Evolutionary conservation across 2,329 filamentous ascomycete species (phyloP).

Genomic region (Aspergillus caelatus): DNA sequence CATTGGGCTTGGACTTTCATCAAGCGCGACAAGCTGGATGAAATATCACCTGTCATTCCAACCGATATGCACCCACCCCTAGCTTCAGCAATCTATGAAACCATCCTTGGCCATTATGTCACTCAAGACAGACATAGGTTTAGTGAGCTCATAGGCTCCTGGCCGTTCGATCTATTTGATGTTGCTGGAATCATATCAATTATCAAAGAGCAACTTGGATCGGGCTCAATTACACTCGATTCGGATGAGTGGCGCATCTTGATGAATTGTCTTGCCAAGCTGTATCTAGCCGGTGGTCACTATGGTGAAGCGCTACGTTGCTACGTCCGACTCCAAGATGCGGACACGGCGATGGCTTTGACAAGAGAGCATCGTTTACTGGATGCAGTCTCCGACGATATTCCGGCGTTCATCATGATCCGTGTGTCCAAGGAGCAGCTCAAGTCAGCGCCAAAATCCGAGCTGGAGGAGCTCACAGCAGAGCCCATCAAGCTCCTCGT

Average conservation of each 20-base stretch:
- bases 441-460: constrained; percentile 64
- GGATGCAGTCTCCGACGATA: constrained; percentile 85
- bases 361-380: constrained; percentile 89
- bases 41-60: constrained; percentile 84
- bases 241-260: constrained; percentile 87
- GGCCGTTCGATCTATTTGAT: constrained; percentile 84
- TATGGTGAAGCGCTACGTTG: constrained; percentile 82
- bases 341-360: constrained; percentile 81
- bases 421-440: constrained; percentile 75
- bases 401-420: constrained; percentile 83
- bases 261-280: constrained; percentile 80
- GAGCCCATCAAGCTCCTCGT: constrained; percentile 87
- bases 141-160: constrained; percentile 76
- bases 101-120: constrained; percentile 87
- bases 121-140: constrained; percentile 74
- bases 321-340: constrained; percentile 89
- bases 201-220: constrained; percentile 80
- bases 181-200: constrained; percentile 73
- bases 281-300: constrained; percentile 80
- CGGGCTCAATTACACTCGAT: constrained; percentile 73
- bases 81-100: constrained; percentile 81
- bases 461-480: constrained; percentile 76
- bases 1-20: constrained; percentile 95
- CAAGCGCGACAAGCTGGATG: constrained; percentile 81
- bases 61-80: constrained; percentile 77